A percentile compares a stretch with the other conserved stretches of the same genome.
phyloP scores from a whole-genome alignment of 305 asterid genomes.

The Fraxinus xanthoxyloides region DNA sequence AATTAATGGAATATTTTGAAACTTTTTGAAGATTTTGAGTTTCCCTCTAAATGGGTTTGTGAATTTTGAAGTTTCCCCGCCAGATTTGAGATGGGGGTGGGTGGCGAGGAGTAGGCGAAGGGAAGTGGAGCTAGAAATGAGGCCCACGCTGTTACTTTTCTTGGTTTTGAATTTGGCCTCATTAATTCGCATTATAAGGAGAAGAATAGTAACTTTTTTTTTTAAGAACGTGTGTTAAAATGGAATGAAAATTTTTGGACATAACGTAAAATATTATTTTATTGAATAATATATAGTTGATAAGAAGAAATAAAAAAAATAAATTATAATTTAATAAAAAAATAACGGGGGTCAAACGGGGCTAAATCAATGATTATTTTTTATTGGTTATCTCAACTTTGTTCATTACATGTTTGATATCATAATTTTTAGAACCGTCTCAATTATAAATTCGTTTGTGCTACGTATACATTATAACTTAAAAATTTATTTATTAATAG shows the following conservation, averaged over 20 bases:
- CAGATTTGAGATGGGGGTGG: slow-evolving; percentile 18
- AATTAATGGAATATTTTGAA: slow-evolving; percentile 1
- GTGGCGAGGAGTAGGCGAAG: slow-evolving; percentile 38
- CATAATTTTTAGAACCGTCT: neutral
- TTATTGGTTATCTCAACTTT: neutral
- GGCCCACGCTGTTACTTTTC: slow-evolving; percentile 16
- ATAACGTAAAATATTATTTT: too few relatives aligned
- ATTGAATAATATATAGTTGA: too few relatives aligned
- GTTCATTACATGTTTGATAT: neutral
- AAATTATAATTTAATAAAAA: too few relatives aligned
- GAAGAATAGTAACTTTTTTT: too few relatives aligned
- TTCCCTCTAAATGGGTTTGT: slow-evolving; percentile 36
- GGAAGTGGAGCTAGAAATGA: slow-evolving; percentile 12
- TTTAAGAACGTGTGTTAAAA: too few relatives aligned
- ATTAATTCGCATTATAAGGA: too few relatives aligned
- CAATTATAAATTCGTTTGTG: neutral
- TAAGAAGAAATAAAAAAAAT: too few relatives aligned
- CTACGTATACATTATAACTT: too few relatives aligned
- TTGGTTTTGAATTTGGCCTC: neutral
- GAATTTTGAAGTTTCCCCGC: slow-evolving; percentile 55
- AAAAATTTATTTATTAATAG: too few relatives aligned
- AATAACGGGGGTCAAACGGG: too few relatives aligned
- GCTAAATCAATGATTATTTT: neutral
- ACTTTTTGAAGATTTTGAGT: slow-evolving; percentile 17
- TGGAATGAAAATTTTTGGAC: too few relatives aligned